Evolutionary conservation across 495 filamentous ascomycete species (phyloP).

Genomic region (Baudoinia panamericana): DNA sequence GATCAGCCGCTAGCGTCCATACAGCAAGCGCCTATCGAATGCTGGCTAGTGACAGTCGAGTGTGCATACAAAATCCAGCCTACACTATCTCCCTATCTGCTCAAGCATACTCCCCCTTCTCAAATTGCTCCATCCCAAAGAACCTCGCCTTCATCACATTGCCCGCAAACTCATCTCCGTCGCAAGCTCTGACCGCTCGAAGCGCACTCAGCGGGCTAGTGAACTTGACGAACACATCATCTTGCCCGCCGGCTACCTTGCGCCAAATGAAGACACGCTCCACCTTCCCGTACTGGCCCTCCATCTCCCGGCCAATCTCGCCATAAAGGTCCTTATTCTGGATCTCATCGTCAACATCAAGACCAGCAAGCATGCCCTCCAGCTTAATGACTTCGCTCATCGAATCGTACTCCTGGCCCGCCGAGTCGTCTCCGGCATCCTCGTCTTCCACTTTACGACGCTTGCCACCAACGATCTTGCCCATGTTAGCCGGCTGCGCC

Average conservation of each 20-base stretch:
- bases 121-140: slow-evolving; percentile 71
- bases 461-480: slow-evolving; percentile 67
- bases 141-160: slow-evolving; percentile 67
- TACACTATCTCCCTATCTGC: neutral
- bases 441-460: slow-evolving; percentile 33
- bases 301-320: slow-evolving; percentile 85
- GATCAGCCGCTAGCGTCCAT: too few relatives aligned
- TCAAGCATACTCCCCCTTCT: slow-evolving; percentile 47
- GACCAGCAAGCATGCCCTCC: slow-evolving; percentile 66
- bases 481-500: slow-evolving; percentile 52
- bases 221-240: slow-evolving; percentile 84
- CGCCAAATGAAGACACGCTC: slow-evolving; percentile 67
- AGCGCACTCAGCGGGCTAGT: slow-evolving; percentile 65
- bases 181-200: slow-evolving; percentile 77
- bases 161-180: slow-evolving; percentile 74
- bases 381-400: slow-evolving; percentile 73
- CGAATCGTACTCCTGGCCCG: slow-evolving; percentile 41
- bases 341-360: slow-evolving; percentile 59
- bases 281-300: slow-evolving; percentile 73
- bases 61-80: too few relatives aligned
- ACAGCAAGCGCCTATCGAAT: too few relatives aligned
- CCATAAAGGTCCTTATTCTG: slow-evolving; percentile 62
- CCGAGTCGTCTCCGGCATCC: slow-evolving; percentile 35
- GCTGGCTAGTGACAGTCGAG: too few relatives aligned
- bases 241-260: slow-evolving; percentile 33